Conservation (phyloP, 108 stramenopile genomes). For the Fragilaria crotonensis region DNA sequence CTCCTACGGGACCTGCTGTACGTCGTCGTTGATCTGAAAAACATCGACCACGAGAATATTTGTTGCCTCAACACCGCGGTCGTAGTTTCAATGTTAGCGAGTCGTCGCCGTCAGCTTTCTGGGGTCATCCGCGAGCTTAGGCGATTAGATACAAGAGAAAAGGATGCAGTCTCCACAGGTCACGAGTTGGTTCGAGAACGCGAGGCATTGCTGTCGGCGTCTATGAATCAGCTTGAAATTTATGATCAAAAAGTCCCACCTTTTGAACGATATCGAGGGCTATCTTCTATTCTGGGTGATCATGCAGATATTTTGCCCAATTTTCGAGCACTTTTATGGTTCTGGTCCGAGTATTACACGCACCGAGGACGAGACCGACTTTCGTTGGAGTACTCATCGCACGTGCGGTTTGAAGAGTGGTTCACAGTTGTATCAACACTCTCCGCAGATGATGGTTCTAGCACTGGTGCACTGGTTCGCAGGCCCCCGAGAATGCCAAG, state of each 20-base stretch:
- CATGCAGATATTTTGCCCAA: slow-evolving; percentile 38
- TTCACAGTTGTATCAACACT: slow-evolving; percentile 47
- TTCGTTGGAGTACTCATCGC: slow-evolving; percentile 77
- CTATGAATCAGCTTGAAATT: no score
- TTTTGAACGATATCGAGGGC: no score
- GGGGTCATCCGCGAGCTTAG: slow-evolving; percentile 29
- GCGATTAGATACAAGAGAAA: no score
- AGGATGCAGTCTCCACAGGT: no score
- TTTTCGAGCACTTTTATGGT: slow-evolving; percentile 79
- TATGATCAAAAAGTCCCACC: no score
- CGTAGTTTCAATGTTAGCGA: slow-evolving; percentile 63
- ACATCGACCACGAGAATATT: slow-evolving; percentile 88
- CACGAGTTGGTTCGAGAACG: no score
- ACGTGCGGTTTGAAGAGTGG: slow-evolving; percentile 78
- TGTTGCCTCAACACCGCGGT: slow-evolving; percentile 84
- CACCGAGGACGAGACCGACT: slow-evolving; percentile 78
- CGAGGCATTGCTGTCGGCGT: no score
- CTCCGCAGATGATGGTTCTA: slow-evolving; percentile 63
- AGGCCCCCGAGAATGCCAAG: slow-evolving; percentile 37
- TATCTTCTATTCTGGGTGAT: no score
- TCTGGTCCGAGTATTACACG: slow-evolving; percentile 82
- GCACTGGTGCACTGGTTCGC: slow-evolving; percentile 33
- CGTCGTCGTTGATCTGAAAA: slow-evolving; percentile 54
- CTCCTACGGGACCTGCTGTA: slow-evolving; percentile 63
- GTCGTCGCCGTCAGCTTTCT: slow-evolving; percentile 42